Evolutionary conservation across 164 flowering plant species (phyloP).

Genomic region (Vitis riparia): DNA sequence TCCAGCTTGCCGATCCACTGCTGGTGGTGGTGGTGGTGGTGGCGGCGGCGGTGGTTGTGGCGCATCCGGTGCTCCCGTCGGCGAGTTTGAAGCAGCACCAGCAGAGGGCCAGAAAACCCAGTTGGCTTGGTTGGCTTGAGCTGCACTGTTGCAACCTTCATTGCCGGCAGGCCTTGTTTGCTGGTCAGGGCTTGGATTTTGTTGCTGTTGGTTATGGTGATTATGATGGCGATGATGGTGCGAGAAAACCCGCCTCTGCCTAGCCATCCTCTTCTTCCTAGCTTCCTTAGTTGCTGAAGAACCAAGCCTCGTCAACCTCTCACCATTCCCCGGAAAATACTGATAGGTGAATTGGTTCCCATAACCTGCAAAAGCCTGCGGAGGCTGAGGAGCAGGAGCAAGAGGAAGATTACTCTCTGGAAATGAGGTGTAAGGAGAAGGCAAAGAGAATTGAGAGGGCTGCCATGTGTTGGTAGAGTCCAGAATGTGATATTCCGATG

Average conservation of each 20-base stretch:
- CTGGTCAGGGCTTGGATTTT: slow-evolving; percentile 20
- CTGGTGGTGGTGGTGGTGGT: not conserved
- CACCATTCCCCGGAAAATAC: slow-evolving; percentile 33
- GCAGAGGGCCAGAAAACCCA: slow-evolving; percentile 62
- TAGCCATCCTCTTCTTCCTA: slow-evolving; percentile 91
- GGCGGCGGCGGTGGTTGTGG: too few species aligned
- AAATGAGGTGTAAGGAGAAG: slow-evolving; percentile 23
- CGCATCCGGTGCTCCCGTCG: slow-evolving; percentile 13
- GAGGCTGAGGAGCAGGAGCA: not conserved
- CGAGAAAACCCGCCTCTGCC: slow-evolving; percentile 59
- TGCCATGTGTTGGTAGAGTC: slow-evolving; percentile 42
- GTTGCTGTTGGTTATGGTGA: slow-evolving; percentile 26
- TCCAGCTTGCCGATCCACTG: slow-evolving; percentile 19
- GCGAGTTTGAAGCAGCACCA: slow-evolving; percentile 9
- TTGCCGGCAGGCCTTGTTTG: slow-evolving; percentile 26
- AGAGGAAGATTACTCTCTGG: slow-evolving; percentile 19
- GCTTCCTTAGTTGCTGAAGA: slow-evolving; percentile 89
- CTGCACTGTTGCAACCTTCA: slow-evolving; percentile 24
- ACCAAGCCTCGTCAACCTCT: slow-evolving; percentile 46
- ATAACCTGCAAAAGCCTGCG: slow-evolving; percentile 23
- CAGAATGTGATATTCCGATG: slow-evolving; percentile 34
- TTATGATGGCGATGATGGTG: slow-evolving; percentile 43
- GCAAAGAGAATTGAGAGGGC: slow-evolving; percentile 16
- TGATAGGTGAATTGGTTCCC: slow-evolving; percentile 38
- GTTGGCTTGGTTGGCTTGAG: slow-evolving; percentile 26